Percentiles rank a stretch among this genome's conserved stretches.
These are phyloP conservation scores for Haplosporangium sp. DNA, from an alignment of 371 early-diverging fungal species.

Conservation along the genomic window DNA sequence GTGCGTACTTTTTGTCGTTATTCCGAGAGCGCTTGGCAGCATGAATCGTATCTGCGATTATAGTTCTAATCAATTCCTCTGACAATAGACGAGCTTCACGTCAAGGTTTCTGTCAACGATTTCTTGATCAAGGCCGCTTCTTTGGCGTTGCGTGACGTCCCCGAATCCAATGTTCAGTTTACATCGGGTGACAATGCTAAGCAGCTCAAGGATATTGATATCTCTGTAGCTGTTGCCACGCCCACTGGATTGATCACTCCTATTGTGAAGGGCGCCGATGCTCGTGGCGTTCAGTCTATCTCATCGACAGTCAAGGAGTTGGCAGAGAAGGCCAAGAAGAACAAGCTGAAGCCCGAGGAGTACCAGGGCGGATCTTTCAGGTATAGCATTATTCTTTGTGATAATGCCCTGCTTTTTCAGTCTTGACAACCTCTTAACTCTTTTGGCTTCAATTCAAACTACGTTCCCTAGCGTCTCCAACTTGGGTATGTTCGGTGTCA, in stretches of 20 bases:
- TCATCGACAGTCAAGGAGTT: slow-evolving; percentile 85
- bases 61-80: neutral
- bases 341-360: slow-evolving; percentile 70
- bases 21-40: neutral
- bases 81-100: slow-evolving; percentile 61
- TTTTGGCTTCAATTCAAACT: slow-evolving; percentile 60
- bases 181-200: slow-evolving; percentile 60
- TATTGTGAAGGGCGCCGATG: slow-evolving; percentile 79
- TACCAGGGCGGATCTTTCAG: slow-evolving; percentile 53
- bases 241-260: slow-evolving; percentile 97
- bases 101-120: slow-evolving; percentile 85
- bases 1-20: slow-evolving; percentile 52
- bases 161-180: slow-evolving; percentile 65
- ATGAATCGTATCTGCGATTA: neutral
- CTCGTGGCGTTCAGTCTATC: slow-evolving; percentile 84
- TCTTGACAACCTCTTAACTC: slow-evolving; percentile 27
- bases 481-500: slow-evolving; percentile 95
- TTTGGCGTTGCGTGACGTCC: slow-evolving; percentile 81
- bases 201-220: slow-evolving; percentile 78
- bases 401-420: neutral
- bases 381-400: slow-evolving; percentile 5
- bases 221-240: slow-evolving; percentile 95
- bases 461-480: slow-evolving; percentile 84
- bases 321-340: slow-evolving; percentile 62
- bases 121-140: slow-evolving; percentile 88